These are phyloP conservation scores for Cronartium quercuum DNA, from an alignment of 1,284 basidiomycete species.

Conservation along the genomic window DNA sequence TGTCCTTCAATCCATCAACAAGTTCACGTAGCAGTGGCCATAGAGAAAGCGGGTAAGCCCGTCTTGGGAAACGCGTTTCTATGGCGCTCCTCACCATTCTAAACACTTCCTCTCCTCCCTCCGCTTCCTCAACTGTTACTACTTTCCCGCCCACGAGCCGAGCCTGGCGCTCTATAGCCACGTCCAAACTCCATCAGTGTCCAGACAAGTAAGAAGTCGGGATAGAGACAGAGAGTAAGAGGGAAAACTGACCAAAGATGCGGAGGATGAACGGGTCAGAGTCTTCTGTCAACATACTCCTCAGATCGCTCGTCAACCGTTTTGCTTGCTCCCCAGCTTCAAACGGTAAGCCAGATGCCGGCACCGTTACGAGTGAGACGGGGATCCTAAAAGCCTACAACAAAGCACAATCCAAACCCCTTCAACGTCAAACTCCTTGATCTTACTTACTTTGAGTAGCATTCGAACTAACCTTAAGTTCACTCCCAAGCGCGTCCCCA, in stretches of 20 bases:
- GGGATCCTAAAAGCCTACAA: background rate
- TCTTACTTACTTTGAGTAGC: background rate
- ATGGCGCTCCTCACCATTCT: no score
- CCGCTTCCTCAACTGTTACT: background rate
- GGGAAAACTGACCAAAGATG: background rate
- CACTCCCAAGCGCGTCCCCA: background rate
- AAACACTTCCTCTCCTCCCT: background rate
- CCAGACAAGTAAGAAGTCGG: background rate
- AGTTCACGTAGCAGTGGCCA: no score
- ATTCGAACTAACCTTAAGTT: background rate
- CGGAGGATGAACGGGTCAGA: conserved; percentile 1
- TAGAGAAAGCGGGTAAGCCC: no score
- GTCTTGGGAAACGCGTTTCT: no score
- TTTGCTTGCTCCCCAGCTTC: no score
- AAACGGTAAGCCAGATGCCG: no score
- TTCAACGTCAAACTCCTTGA: background rate
- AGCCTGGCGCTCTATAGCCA: background rate
- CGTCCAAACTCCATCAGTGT: background rate
- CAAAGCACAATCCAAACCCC: background rate
- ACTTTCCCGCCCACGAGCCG: background rate
- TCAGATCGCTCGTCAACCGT: background rate
- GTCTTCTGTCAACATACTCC: conserved; percentile 13
- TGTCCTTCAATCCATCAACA: no score
- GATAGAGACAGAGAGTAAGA: background rate
- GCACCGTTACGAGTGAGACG: background rate